Evolutionary conservation across 2,329 filamentous ascomycete genomes (phyloP).

Genomic region (Pestalotiopsis sp.): DNA sequence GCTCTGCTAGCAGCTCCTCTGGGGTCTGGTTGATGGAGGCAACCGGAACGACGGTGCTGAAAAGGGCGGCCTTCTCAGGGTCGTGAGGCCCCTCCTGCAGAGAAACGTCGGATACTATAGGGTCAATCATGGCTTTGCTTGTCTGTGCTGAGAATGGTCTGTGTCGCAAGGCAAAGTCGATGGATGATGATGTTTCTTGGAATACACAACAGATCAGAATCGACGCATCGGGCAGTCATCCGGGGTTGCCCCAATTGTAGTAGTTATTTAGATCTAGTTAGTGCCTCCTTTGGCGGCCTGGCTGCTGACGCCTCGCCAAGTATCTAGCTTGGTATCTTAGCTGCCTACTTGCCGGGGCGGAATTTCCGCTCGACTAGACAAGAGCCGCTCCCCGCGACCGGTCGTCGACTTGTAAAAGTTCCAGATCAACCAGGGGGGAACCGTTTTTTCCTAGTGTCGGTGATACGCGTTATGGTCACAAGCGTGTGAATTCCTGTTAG

Average conservation of each 20-base stretch:
- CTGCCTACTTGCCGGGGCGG: neutral
- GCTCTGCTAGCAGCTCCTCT: conserved; percentile 54
- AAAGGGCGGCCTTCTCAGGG: neutral
- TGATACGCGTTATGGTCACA: neutral
- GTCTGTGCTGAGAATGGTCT: neutral
- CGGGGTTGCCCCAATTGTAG: neutral
- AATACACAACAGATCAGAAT: neutral
- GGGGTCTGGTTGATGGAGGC: neutral
- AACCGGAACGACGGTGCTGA: neutral
- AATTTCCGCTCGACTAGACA: neutral
- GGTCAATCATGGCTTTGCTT: neutral
- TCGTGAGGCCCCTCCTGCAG: neutral
- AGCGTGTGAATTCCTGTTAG: neutral
- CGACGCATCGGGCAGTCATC: neutral
- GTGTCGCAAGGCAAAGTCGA: too few species aligned
- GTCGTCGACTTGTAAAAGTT: neutral
- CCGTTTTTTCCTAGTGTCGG: neutral
- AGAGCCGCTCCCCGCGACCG: neutral
- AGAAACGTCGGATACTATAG: neutral
- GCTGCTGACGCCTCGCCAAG: neutral
- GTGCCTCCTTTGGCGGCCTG: neutral
- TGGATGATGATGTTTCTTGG: neutral
- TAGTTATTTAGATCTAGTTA: neutral
- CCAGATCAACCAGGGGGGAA: neutral
- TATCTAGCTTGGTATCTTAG: neutral